Percentiles rank a stretch among this genome's conserved stretches.
phyloP scores from a whole-genome alignment of 345 rosid genomes.

The Turnera subulata region DNA sequence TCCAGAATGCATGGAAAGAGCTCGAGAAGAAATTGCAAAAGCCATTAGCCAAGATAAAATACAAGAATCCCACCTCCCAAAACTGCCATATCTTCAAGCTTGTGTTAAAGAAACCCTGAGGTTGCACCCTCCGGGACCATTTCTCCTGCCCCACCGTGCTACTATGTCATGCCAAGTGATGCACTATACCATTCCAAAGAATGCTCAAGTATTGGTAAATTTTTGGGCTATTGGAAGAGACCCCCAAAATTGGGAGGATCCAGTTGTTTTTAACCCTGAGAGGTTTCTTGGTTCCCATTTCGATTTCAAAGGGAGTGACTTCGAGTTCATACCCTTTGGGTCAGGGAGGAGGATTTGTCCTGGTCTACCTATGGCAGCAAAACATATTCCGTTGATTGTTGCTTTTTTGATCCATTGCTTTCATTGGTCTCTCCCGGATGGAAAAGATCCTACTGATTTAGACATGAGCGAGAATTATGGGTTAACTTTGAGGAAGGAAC shows the following conservation, averaged over 20 bases:
- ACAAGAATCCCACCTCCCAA: conserved; percentile 15
- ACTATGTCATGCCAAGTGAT: conserved; percentile 12
- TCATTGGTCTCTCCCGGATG: conserved; percentile 23
- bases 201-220: conserved; percentile 17
- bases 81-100: conserved; percentile 18
- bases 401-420: conserved; percentile 21
- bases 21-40: conserved; percentile 14
- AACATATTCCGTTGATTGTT: conserved; percentile 17
- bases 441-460: conserved; percentile 2
- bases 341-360: conserved; percentile 32
- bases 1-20: conserved; percentile 9
- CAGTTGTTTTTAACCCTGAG: conserved; percentile 15
- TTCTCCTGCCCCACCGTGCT: conserved; percentile 29
- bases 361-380: conserved; percentile 24
- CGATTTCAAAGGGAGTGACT: conserved; percentile 20
- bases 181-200: conserved; percentile 21
- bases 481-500: conserved; percentile 12
- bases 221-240: conserved; percentile 28
- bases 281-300: conserved; percentile 9
- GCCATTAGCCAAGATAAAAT: not conserved
- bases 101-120: conserved; percentile 25
- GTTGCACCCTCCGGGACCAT: conserved; percentile 25
- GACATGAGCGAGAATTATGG: conserved; percentile 19
- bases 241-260: conserved; percentile 21
- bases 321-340: conserved; percentile 30